Evolutionary conservation across 768 basidiomycete species (phyloP).

Genomic region (Porphyrellus cyaneotinctus): DNA sequence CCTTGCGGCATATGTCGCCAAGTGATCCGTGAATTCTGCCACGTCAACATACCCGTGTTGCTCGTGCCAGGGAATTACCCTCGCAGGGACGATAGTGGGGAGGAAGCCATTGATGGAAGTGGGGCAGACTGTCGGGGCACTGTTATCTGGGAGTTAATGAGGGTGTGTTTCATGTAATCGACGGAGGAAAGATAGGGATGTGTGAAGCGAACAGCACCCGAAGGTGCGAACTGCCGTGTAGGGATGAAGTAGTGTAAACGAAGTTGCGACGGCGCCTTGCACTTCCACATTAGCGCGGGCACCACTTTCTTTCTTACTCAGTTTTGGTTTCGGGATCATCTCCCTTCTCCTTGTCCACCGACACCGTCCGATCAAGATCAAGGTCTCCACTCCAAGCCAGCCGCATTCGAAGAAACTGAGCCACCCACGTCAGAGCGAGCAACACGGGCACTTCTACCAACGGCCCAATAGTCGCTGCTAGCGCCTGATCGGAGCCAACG

Average conservation of each 20-base stretch:
- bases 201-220: too few relatives aligned
- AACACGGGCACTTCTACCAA: constrained; percentile 80
- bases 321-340: background rate
- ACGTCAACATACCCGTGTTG: constrained; percentile 65
- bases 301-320: background rate
- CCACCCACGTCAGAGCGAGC: constrained; percentile 63
- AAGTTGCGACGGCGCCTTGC: too few relatives aligned
- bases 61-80: constrained; percentile 56
- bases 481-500: constrained; percentile 69
- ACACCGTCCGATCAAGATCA: background rate
- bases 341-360: background rate
- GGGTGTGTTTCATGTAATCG: too few relatives aligned
- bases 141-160: background rate
- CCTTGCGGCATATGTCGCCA: constrained; percentile 96
- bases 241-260: too few relatives aligned
- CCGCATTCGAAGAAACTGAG: constrained; percentile 41
- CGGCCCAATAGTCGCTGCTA: constrained; percentile 77
- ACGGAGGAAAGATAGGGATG: too few relatives aligned
- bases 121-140: background rate
- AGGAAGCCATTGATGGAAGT: background rate
- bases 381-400: constrained; percentile 36
- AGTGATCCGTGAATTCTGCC: constrained; percentile 82
- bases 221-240: too few relatives aligned
- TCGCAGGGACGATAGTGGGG: background rate
- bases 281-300: background rate